Conservation (phyloP, 1,139 yeast genomes). For the Maudiozyma humilis region DNA sequence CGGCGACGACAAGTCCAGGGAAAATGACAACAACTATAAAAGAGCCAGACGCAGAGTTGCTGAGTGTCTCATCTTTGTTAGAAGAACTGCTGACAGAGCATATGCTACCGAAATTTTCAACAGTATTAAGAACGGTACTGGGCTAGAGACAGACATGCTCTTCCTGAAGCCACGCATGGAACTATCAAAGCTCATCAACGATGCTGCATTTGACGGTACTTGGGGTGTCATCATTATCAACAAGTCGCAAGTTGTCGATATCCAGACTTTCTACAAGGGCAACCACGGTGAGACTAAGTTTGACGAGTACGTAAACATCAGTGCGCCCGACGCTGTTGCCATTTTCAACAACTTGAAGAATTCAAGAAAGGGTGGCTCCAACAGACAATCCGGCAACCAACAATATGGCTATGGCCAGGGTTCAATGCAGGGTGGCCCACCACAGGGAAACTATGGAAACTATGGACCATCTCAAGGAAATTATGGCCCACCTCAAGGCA, state of each 20-base stretch:
- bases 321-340: constrained; percentile 52
- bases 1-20: constrained; percentile 24
- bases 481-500: constrained; percentile 17
- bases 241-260: constrained; percentile 47
- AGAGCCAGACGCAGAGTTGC: constrained; percentile 34
- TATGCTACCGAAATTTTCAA: constrained; percentile 51
- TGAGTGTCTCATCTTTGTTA: constrained; percentile 60
- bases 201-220: constrained; percentile 76
- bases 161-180: constrained; percentile 45
- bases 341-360: constrained; percentile 36
- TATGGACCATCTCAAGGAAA: constrained; percentile 15
- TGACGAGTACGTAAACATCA: constrained; percentile 70
- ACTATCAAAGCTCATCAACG: constrained; percentile 51
- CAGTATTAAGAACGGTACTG: constrained; percentile 43
- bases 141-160: constrained; percentile 42
- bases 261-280: constrained; percentile 64
- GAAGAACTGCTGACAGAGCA: constrained; percentile 55
- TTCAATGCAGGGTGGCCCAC: constrained; percentile 11
- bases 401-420: constrained; percentile 5
- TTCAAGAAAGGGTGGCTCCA: constrained; percentile 28
- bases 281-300: constrained; percentile 64
- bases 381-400: constrained; percentile 3
- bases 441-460: constrained; percentile 9
- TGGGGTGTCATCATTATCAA: constrained; percentile 64
- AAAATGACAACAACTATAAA: constrained; percentile 19